Percentiles rank a stretch among this genome's conserved stretches.
Evolutionary conservation across 305 asterid genomes (phyloP).

Genomic region (Fraxinus dipetala): DNA sequence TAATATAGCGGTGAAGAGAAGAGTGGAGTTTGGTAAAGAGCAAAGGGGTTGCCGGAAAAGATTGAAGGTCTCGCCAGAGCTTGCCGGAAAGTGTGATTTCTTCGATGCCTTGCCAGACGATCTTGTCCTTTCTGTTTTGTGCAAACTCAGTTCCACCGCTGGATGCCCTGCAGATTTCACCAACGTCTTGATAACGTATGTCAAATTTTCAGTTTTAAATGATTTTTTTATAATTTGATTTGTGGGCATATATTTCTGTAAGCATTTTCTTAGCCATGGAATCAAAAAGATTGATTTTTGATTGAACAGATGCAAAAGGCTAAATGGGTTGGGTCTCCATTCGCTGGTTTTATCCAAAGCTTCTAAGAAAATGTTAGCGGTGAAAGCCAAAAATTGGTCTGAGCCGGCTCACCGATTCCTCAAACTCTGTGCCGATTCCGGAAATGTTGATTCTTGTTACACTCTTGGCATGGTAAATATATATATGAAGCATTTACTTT

Average conservation of each 20-base stretch:
- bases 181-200: slow-evolving; percentile 71
- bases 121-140: slow-evolving; percentile 53
- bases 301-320: slow-evolving; percentile 61
- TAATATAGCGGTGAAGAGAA: slow-evolving; percentile 19
- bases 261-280: not conserved
- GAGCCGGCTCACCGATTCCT: slow-evolving; percentile 75
- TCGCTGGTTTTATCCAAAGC: slow-evolving; percentile 59
- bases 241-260: not conserved
- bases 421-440: slow-evolving; percentile 69
- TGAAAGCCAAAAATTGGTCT: slow-evolving; percentile 72
- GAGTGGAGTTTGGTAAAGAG: slow-evolving; percentile 22
- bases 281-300: slow-evolving; percentile 1
- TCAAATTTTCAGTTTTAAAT: not conserved
- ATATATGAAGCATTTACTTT: not conserved
- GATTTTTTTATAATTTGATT: not conserved
- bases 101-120: slow-evolving; percentile 80
- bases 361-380: slow-evolving; percentile 45
- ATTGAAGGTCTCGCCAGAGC: slow-evolving; percentile 31
- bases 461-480: slow-evolving; percentile 86
- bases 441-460: slow-evolving; percentile 71
- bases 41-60: slow-evolving; percentile 35
- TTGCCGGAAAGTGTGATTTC: slow-evolving; percentile 30
- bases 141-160: slow-evolving; percentile 59
- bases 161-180: slow-evolving; percentile 68
- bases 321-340: slow-evolving; percentile 55